A percentile compares a stretch with the other conserved stretches of the same genome.
Conservation (phyloP, 1,139 yeast genomes). For the Candida mesenterica region DNA sequence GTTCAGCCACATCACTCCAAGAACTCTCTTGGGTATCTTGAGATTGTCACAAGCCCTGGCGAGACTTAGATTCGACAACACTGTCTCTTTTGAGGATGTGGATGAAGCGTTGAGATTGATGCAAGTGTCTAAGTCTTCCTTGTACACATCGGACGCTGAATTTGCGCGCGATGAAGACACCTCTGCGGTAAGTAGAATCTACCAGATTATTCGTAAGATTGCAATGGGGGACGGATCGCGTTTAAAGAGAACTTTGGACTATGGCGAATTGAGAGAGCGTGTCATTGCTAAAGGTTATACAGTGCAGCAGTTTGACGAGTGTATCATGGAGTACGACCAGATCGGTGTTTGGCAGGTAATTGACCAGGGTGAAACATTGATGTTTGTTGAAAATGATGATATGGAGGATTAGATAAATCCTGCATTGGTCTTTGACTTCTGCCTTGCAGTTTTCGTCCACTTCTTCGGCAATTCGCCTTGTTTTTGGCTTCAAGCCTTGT, state of each 20-base stretch:
- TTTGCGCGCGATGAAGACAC: slow-evolving; percentile 47
- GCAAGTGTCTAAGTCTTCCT: slow-evolving; percentile 82
- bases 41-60: slow-evolving; percentile 96
- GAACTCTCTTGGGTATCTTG: slow-evolving; percentile 87
- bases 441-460: too few species aligned
- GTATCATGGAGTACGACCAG: slow-evolving; percentile 71
- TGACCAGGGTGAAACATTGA: slow-evolving; percentile 61
- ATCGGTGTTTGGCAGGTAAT: slow-evolving; percentile 76
- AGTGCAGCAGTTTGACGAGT: slow-evolving; percentile 69
- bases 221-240: slow-evolving; percentile 49
- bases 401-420: slow-evolving; percentile 18
- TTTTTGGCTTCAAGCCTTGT: too few species aligned
- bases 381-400: slow-evolving; percentile 35
- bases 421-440: background rate
- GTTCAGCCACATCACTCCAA: slow-evolving; percentile 90
- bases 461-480: too few species aligned
- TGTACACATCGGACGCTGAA: slow-evolving; percentile 52
- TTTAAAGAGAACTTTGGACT: slow-evolving; percentile 43
- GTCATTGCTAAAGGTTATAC: slow-evolving; percentile 84
- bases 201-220: slow-evolving; percentile 54
- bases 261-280: slow-evolving; percentile 62
- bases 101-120: slow-evolving; percentile 91
- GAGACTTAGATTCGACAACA: slow-evolving; percentile 74
- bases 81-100: slow-evolving; percentile 76
- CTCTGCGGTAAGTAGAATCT: slow-evolving; percentile 56